These are phyloP conservation scores for Leishmania arabica DNA, from an alignment of 208 protist species.

Conservation along the genomic window DNA sequence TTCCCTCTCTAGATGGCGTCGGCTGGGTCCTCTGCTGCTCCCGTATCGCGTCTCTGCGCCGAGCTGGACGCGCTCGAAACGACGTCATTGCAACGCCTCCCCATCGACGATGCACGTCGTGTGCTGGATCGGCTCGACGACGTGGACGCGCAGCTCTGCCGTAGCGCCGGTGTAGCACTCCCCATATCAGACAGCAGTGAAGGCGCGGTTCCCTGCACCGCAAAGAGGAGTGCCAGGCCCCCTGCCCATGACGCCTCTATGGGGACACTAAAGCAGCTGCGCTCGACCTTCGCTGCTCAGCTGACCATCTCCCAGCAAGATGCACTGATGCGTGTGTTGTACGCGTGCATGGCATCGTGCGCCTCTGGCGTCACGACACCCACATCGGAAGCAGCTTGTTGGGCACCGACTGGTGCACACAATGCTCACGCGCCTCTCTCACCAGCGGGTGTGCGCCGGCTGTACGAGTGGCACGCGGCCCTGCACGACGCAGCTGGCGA, in stretches of 20 bases:
- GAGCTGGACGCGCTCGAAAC: slow-evolving; percentile 12
- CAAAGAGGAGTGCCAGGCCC: not conserved
- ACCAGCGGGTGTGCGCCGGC: not conserved
- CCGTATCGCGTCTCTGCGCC: not conserved
- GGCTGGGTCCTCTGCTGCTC: not conserved
- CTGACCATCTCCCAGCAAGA: slow-evolving; percentile 18
- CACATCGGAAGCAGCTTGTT: not conserved
- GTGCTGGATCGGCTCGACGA: not conserved
- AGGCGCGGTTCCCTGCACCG: not conserved
- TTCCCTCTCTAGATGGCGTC: not conserved
- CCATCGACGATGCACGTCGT: not conserved
- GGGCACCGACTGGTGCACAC: not conserved
- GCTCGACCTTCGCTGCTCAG: not conserved
- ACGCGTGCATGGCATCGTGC: slow-evolving; percentile 19
- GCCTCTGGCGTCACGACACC: not conserved
- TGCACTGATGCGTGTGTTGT: slow-evolving; percentile 22
- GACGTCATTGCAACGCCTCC: not conserved
- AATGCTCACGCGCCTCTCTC: slow-evolving; percentile 1
- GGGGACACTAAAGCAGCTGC: not conserved
- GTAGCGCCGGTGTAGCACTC: not conserved
- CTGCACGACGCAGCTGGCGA: slow-evolving; percentile 19
- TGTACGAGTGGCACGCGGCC: slow-evolving; percentile 20
- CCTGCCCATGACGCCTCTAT: not conserved
- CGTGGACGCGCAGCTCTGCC: not conserved
- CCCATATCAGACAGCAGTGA: not conserved